These are phyloP conservation scores for Acanthamoeba triangularis DNA, from an alignment of 208 protist genomes.

Conservation along the genomic window DNA sequence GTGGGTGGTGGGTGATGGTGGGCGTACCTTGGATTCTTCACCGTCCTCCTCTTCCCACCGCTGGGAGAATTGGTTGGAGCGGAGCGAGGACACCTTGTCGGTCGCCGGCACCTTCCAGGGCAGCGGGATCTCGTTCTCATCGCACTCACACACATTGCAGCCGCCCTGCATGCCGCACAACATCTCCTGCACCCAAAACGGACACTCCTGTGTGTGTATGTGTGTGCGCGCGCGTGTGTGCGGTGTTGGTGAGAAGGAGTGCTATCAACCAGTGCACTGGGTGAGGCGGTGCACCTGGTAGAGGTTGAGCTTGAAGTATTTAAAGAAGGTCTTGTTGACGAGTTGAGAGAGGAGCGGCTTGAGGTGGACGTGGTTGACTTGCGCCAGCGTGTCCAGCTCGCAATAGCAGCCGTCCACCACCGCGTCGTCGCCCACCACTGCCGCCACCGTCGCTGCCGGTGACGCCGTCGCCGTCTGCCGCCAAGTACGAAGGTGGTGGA, in stretches of 20 bases:
- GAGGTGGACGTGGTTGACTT: constrained; percentile 79
- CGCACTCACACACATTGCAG: constrained; percentile 85
- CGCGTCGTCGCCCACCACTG: background rate
- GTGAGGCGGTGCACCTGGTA: too few relatives aligned
- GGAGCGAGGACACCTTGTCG: background rate
- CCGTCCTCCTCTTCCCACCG: constrained; percentile 62
- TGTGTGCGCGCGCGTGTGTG: too few relatives aligned
- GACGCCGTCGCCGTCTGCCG: too few relatives aligned
- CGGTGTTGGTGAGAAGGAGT: too few relatives aligned
- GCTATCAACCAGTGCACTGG: too few relatives aligned
- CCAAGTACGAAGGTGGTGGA: too few relatives aligned
- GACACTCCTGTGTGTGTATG: constrained; percentile 82
- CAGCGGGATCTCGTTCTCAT: constrained; percentile 80
- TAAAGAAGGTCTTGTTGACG: constrained; percentile 84
- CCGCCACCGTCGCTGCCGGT: too few relatives aligned
- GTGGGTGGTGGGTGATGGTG: background rate
- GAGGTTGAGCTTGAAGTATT: constrained; percentile 89
- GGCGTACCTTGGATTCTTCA: background rate
- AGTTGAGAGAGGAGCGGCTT: constrained; percentile 78
- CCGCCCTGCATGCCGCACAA: constrained; percentile 75
- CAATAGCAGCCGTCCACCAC: constrained; percentile 86
- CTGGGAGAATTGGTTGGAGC: constrained; percentile 57
- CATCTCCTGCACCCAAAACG: constrained; percentile 85
- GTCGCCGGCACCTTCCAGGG: constrained; percentile 48
- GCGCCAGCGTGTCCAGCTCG: constrained; percentile 76